A percentile compares a stretch with the other conserved stretches of the same genome.
phyloP scores from a whole-genome alignment of 345 rosid genomes.

The Barbarea vulgaris region DNA sequence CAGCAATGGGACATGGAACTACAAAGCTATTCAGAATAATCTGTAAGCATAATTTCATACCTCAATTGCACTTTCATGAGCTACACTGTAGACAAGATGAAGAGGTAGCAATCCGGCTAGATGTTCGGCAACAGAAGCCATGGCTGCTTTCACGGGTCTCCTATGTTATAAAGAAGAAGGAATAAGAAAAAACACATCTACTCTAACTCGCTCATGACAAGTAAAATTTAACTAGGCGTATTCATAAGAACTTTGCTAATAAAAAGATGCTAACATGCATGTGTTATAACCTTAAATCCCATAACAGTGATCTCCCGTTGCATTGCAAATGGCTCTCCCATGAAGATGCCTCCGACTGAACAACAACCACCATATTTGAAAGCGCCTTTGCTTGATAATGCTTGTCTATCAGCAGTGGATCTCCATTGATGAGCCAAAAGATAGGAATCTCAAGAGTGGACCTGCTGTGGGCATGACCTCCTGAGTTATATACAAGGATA shows the following conservation, averaged over 20 bases:
- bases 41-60: slow-evolving; percentile 44
- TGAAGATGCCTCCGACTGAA: slow-evolving; percentile 87
- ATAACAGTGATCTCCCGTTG: slow-evolving; percentile 85
- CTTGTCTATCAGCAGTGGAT: slow-evolving; percentile 86
- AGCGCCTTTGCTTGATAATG: slow-evolving; percentile 97
- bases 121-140: slow-evolving; percentile 94
- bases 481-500: slow-evolving; percentile 49
- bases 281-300: slow-evolving; percentile 78
- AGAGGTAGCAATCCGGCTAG: slow-evolving; percentile 96
- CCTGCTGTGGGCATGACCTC: slow-evolving; percentile 88
- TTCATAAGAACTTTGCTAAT: slow-evolving; percentile 1
- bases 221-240: not conserved
- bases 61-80: slow-evolving; percentile 96
- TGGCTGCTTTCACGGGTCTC: slow-evolving; percentile 85
- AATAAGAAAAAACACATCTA: not conserved
- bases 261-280: slow-evolving; percentile 11
- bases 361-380: slow-evolving; percentile 89
- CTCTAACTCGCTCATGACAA: slow-evolving; percentile 4
- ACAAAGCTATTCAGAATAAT: slow-evolving; percentile 13
- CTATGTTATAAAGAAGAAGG: slow-evolving; percentile 43
- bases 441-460: slow-evolving; percentile 96
- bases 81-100: slow-evolving; percentile 92
- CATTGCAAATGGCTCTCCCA: slow-evolving; percentile 99
- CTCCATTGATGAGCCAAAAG: slow-evolving; percentile 91
- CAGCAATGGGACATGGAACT: slow-evolving; percentile 13